Evolutionary conservation across 176 grass and related monocot species (phyloP), one percentile per base, ranked within the genome.

Genomic region (Cymbopogon citratus): DNA sequence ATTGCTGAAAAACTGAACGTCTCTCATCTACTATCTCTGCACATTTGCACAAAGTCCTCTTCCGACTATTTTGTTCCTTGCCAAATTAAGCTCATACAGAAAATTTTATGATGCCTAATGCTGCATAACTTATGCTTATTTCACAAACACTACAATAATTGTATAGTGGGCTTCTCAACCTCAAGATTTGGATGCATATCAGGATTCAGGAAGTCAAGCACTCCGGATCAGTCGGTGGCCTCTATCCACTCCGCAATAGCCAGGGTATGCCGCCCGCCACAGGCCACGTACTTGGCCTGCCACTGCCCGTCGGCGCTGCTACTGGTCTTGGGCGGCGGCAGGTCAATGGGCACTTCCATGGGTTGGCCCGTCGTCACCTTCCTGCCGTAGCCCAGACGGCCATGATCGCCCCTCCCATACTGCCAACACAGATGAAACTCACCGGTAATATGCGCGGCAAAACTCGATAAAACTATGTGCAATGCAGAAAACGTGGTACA

Each of bases 361-460:
- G 95, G 95, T 41, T 89, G 87, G 4, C 95, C 95, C 12, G 95
- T 98, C 1, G 95, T 98, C 21, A 92, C 92, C 81, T 92, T 94
- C 73, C 88, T 91, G 18, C 86, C 90, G 5, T 89, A 91, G 25
- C 95, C 95, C 6, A 98, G 90, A 61, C 95, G 92, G 7, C 95
- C 95, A 49, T 98, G 95, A 66, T 98, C 95, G 36, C 95, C 95
- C 67, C 95, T 94, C 19, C 95, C 95, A 7, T 90, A 98, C 95
- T 98, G 88, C 66, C 5, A 76, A 28, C 54, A 67, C 24, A 73
- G 41, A 74, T 2, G 31, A 33, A 3, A 33, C 31, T 33, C 31
- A 3, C 28, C 3, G 10, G 3, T 28, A 76, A 77, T 18, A 63
- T 27, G 6, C 36, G n/a, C 5, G 62, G 19, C 18, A 56, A 61